Evolutionary conservation across 2,329 filamentous ascomycete genomes (phyloP), one percentile per base, ranked within the genome.

Genomic region (Colletotrichum sp.): DNA sequence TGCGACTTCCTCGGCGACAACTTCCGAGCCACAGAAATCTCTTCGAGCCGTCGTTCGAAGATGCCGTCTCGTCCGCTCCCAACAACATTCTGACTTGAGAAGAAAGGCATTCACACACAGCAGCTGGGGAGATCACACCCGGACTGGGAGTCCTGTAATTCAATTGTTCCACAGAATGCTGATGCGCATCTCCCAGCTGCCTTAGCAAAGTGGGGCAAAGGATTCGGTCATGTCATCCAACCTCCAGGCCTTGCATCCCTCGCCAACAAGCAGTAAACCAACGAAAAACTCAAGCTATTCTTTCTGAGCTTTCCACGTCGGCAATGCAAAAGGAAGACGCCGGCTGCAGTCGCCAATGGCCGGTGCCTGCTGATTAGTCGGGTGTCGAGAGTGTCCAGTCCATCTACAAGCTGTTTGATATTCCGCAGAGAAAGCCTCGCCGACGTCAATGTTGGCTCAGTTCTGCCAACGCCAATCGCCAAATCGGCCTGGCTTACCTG

Each of bases 171-270:
- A 65, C 67, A 61, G 68, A 63, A 61, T 56, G 61, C 61, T 74
- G 61, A 66, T 61, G 72, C 21, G n/a, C 28, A 30, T 43, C 56
- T 69, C 3, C 24, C 66, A 69, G 52, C 16, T 43, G 67, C 56
- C 67, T 69, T 32, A 62, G 36, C 36, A 21, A 34, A 69, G 67
- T 69, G 67, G 67, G 56, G 36, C 67, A 69, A 34, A 69, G 67
- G 67, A 69, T 69, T 62, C 56, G n/a, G 13, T 69, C 67, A 34
- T 69, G 66, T 69, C 66, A 69, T 61, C 66, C 55, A 30, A 24
- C 10, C 12, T 66, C 26, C 63, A 55, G 63, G 63, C 21, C 43
- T 55, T 18, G 61, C 38, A 67, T 67, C 62, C 43, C 12, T 56
- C 64, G 48, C 64, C 61, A 32, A 32, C 24, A 14, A 65, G 14